phyloP scores from a whole-genome alignment of 108 stramenopile genomes.

The Pseudonitzschia delicatissima region DNA sequence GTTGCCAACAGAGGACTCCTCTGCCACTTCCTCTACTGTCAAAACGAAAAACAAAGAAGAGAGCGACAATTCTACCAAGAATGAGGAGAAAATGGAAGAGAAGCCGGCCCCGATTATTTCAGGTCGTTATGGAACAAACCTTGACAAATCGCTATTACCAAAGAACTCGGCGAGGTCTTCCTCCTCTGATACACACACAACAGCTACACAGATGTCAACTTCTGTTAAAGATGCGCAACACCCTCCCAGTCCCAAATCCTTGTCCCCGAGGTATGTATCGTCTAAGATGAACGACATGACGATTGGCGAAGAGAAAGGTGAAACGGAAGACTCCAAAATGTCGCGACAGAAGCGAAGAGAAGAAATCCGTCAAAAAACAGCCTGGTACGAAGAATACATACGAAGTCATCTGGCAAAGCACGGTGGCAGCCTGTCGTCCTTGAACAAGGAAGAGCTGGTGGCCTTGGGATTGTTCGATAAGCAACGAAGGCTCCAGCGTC shows the following conservation, averaged over 20 bases:
- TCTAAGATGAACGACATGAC: no score
- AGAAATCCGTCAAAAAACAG: neutral
- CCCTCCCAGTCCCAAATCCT: slow-evolving; percentile 7
- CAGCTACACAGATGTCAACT: neutral
- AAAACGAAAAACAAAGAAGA: no score
- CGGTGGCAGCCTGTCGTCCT: neutral
- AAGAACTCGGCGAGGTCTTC: no score
- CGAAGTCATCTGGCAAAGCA: neutral
- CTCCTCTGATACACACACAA: no score
- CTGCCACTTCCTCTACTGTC: neutral
- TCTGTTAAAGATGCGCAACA: neutral
- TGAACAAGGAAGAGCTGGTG: neutral
- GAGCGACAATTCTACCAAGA: no score
- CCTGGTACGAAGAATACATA: slow-evolving; percentile 11
- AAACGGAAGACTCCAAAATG: neutral
- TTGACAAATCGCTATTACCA: no score
- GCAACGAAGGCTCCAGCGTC: neutral
- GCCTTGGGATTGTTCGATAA: neutral
- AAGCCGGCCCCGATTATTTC: no score
- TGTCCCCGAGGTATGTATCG: neutral
- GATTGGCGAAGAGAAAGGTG: neutral
- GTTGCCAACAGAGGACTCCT: neutral
- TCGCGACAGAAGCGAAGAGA: neutral
- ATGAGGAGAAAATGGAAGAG: no score
- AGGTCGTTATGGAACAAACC: no score